A percentile compares a stretch with the other conserved stretches of the same genome.
These are phyloP conservation scores for Capsicum pubescens DNA, from an alignment of 257 asterid genomes.

Conservation along the genomic window DNA sequence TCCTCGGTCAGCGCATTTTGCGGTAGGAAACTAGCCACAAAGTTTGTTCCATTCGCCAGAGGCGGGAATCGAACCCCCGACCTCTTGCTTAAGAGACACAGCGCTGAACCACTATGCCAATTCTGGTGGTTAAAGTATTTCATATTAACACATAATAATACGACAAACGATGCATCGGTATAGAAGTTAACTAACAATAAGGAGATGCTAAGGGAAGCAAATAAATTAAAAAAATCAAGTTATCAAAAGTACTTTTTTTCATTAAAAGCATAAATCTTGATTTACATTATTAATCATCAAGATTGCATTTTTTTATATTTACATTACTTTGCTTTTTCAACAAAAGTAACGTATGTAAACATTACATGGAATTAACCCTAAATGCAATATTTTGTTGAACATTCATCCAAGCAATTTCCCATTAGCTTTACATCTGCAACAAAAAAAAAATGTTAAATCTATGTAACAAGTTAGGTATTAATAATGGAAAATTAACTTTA, in stretches of 20 bases:
- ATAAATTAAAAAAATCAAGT: not conserved
- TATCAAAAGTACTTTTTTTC: not conserved
- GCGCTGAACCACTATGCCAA: no score
- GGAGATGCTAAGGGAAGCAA: not conserved
- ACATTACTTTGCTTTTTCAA: not conserved
- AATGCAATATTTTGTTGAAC: slow-evolving; percentile 15
- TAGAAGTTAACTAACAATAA: no score
- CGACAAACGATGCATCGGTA: no score
- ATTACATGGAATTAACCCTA: not conserved
- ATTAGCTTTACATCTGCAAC: not conserved
- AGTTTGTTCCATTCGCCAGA: no score
- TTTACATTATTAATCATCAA: not conserved
- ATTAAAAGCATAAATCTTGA: not conserved
- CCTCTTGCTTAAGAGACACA: no score
- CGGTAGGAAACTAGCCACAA: no score
- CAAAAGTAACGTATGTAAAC: not conserved
- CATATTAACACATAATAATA: no score
- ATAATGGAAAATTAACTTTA: not conserved
- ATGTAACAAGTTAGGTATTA: not conserved
- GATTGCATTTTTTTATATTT: not conserved
- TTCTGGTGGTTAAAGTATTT: no score
- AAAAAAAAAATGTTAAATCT: not conserved
- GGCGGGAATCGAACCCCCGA: no score
- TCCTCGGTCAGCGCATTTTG: no score
- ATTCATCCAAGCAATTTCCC: not conserved